Conservation (phyloP, 495 filamentous ascomycete species). For the Aspergillus sparsus region DNA sequence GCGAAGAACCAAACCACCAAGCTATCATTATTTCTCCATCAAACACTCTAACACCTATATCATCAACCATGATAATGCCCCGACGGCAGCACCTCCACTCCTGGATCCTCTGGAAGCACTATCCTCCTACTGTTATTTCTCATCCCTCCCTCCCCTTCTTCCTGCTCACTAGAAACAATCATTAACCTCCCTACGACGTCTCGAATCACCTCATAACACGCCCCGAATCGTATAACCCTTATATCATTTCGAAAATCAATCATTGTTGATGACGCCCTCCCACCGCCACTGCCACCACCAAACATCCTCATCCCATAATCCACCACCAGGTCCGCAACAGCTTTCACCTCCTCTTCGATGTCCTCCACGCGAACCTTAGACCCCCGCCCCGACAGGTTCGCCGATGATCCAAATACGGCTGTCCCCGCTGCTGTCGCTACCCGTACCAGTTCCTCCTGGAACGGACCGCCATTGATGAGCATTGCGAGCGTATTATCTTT, state of each 20-base stretch:
- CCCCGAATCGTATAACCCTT: conserved; percentile 32
- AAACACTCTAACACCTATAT: not conserved
- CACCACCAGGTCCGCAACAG: conserved; percentile 31
- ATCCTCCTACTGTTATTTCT: not conserved
- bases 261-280: conserved; percentile 35
- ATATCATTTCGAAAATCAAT: conserved; percentile 34
- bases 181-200: conserved; percentile 31
- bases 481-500: conserved; percentile 27
- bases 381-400: conserved; percentile 31
- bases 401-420: conserved; percentile 31
- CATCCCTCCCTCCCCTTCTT: too few relatives aligned
- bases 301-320: conserved; percentile 34
- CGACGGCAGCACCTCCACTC: not conserved
- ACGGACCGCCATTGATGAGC: conserved; percentile 30
- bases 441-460: conserved; percentile 29
- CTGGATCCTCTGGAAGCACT: conserved; percentile 1
- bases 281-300: not conserved
- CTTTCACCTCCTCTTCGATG: conserved; percentile 32
- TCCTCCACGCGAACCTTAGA: conserved; percentile 32
- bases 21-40: not conserved
- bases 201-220: conserved; percentile 36
- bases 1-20: too few relatives aligned
- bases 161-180: conserved; percentile 10
- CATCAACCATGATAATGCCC: not conserved
- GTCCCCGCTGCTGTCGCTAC: conserved; percentile 22